Percentiles rank a stretch among this genome's conserved stretches.
Evolutionary conservation across 2,329 filamentous ascomycete genomes (phyloP).

Genomic region (Apiospora saccharicola): DNA sequence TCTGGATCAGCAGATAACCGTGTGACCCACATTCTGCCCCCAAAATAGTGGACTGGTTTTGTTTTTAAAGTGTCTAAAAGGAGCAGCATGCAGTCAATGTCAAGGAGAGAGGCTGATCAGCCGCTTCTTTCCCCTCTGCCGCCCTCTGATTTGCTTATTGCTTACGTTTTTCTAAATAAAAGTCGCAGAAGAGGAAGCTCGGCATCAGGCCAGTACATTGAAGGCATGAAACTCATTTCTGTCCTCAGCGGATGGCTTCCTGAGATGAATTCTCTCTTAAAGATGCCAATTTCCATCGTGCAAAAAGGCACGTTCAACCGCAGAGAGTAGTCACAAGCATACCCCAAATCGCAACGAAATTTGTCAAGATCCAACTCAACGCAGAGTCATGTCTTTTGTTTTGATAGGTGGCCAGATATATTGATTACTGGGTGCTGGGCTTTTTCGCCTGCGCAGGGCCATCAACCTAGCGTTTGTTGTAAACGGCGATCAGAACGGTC

Average conservation of each 20-base stretch:
- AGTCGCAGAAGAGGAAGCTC: background rate
- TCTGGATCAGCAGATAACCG: conserved; percentile 10
- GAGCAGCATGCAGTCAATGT: background rate
- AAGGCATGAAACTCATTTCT: conserved; percentile 2
- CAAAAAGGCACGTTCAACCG: background rate
- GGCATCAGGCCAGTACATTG: background rate
- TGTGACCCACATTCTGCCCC: conserved; percentile 6
- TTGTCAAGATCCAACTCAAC: conserved; percentile 3
- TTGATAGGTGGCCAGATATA: too few relatives aligned
- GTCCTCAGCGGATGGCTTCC: background rate
- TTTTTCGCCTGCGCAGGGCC: background rate
- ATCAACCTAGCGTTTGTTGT: background rate
- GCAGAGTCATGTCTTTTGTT: background rate
- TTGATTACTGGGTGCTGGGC: background rate
- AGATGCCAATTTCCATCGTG: background rate
- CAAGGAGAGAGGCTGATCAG: background rate
- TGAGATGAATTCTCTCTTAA: conserved; percentile 7
- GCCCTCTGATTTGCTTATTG: background rate
- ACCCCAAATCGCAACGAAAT: background rate
- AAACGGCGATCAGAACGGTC: conserved; percentile 3
- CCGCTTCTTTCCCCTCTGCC: background rate
- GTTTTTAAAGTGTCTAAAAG: background rate
- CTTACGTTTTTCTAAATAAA: background rate
- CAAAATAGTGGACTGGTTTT: conserved; percentile 4
- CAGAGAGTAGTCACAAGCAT: background rate